Percentiles rank a stretch among this genome's conserved stretches.
These are phyloP conservation scores for Venturia aucupariae DNA, from an alignment of 2,329 filamentous ascomycete species.

Conservation along the genomic window DNA sequence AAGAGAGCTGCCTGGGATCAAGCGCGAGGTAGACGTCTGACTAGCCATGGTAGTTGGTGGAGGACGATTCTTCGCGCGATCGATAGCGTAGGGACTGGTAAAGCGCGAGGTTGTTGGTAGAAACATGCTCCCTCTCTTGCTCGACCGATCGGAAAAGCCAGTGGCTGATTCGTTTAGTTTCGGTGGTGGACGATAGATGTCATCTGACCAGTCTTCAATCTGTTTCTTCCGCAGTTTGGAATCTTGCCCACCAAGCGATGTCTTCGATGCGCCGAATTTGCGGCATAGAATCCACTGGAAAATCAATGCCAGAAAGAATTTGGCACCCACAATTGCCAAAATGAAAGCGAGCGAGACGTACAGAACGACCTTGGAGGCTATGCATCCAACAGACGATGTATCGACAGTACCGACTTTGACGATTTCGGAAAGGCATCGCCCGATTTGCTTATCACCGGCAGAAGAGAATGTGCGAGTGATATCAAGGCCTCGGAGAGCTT, in stretches of 20 bases:
- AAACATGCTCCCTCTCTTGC: conserved; percentile 75
- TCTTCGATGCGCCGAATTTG: conserved; percentile 75
- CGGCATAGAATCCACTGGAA: conserved; percentile 96
- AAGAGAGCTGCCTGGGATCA: conserved; percentile 61
- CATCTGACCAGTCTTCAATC: conserved; percentile 96
- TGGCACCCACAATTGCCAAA: conserved; percentile 72
- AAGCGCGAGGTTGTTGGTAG: conserved; percentile 91
- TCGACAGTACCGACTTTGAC: conserved; percentile 95
- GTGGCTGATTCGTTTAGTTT: conserved; percentile 65
- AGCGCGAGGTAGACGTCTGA: conserved; percentile 64
- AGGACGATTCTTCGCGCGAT: conserved; percentile 49
- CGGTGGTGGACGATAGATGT: conserved; percentile 87
- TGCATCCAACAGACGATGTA: conserved; percentile 92
- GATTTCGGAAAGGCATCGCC: conserved; percentile 82
- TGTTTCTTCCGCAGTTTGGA: conserved; percentile 79
- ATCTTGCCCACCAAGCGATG: conserved; percentile 65
- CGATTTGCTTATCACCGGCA: conserved; percentile 67
- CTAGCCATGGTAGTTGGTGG: conserved; percentile 89
- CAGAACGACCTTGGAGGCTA: conserved; percentile 91
- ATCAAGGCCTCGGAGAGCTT: conserved; percentile 69
- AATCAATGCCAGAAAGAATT: conserved; percentile 78
- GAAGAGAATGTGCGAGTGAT: conserved; percentile 82
- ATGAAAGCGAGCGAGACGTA: conserved; percentile 92
- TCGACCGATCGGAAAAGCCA: conserved; percentile 57
- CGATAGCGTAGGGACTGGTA: conserved; percentile 76